Evolutionary conservation across 345 rosid species (phyloP).

Genomic region (Gossypium arboreum): DNA sequence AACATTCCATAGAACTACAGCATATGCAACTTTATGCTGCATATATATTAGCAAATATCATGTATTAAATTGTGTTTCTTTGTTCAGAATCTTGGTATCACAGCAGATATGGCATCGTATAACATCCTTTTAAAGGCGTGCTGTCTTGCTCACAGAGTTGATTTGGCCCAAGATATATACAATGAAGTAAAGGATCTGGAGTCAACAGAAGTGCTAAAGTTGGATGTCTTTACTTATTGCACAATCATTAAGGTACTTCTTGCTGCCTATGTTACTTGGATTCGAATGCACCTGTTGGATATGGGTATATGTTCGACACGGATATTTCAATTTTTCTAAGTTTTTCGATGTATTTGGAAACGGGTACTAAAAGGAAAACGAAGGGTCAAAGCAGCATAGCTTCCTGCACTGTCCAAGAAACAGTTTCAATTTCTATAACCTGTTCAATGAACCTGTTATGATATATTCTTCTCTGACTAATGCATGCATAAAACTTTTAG

Average conservation of each 20-base stretch:
- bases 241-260: conserved; percentile 74
- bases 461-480: conserved; percentile 1
- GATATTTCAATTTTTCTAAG: too few species aligned
- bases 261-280: conserved; percentile 1
- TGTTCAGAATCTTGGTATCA: conserved; percentile 59
- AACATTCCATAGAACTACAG: neutral
- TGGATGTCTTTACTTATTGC: conserved; percentile 89
- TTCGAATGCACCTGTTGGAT: neutral
- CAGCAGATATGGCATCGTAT: conserved; percentile 76
- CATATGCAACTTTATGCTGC: neutral
- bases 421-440: neutral
- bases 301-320: neutral
- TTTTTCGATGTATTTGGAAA: neutral
- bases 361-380: neutral
- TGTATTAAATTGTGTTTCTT: conserved; percentile 1
- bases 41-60: neutral
- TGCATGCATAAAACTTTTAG: conserved; percentile 34
- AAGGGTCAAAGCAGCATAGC: neutral
- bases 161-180: conserved; percentile 79
- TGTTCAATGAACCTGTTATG: neutral
- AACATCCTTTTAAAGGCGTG: conserved; percentile 89
- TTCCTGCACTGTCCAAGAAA: conserved; percentile 11
- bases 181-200: conserved; percentile 69
- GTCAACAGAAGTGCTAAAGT: conserved; percentile 52
- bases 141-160: conserved; percentile 76